Percentiles rank a stretch among this genome's conserved stretches.
Evolutionary conservation across 768 basidiomycete genomes (phyloP).

Genomic region (Russula lepida): DNA sequence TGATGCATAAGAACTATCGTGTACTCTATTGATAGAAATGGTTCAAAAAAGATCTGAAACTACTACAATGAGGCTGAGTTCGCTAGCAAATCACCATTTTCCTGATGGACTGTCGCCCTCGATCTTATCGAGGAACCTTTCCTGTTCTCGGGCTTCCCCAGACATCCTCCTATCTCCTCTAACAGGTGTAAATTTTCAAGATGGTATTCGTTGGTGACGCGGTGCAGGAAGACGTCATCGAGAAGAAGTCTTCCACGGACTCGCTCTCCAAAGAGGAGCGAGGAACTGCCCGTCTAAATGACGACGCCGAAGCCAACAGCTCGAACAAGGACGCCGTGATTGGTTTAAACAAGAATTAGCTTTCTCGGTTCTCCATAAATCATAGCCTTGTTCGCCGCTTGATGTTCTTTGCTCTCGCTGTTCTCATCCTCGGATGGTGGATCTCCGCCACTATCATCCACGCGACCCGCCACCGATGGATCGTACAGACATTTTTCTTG

Average conservation of each 20-base stretch:
- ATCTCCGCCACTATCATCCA: slow-evolving; percentile 61
- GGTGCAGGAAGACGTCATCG: not conserved
- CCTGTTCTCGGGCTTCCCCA: not conserved
- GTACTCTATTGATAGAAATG: too few relatives aligned
- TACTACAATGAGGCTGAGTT: too few relatives aligned
- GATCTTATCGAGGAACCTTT: not conserved
- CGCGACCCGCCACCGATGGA: slow-evolving; percentile 72
- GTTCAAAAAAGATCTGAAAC: too few relatives aligned
- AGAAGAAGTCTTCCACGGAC: slow-evolving; percentile 23
- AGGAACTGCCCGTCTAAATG: not conserved
- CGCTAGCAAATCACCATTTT: too few relatives aligned
- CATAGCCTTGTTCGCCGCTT: slow-evolving; percentile 24
- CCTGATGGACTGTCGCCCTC: not conserved
- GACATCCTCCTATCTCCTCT: not conserved
- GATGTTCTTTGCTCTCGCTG: slow-evolving; percentile 44
- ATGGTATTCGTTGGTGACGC: not conserved
- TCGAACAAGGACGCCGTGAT: not conserved
- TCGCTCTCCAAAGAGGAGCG: slow-evolving; percentile 26
- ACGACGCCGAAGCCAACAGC: slow-evolving; percentile 11
- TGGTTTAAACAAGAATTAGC: slow-evolving; percentile 17
- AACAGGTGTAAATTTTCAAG: not conserved
- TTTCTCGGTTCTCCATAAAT: slow-evolving; percentile 16
- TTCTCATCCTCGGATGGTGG: slow-evolving; percentile 78
- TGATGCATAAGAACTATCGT: too few relatives aligned
- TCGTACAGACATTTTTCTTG: slow-evolving; percentile 71